A percentile compares a stretch with the other conserved stretches of the same genome.
phyloP scores from a whole-genome alignment of 2,329 filamentous ascomycete genomes.

The Arthroderma uncinatum region DNA sequence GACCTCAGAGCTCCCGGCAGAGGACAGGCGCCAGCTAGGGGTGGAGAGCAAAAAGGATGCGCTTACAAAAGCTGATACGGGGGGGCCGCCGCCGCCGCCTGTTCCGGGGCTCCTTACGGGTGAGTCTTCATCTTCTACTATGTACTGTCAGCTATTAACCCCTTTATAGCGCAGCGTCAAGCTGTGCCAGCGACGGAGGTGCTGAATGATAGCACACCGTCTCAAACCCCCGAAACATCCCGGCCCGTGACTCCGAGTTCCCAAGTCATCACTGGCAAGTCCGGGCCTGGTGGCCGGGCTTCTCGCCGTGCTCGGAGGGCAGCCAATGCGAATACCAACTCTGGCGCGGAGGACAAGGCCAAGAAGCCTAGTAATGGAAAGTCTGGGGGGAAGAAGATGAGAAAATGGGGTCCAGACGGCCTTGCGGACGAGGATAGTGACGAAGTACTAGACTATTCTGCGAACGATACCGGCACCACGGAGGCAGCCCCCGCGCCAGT shows the following conservation, averaged over 20 bases:
- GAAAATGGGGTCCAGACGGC: conserved; percentile 87
- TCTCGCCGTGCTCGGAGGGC: conserved; percentile 72
- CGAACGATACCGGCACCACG: conserved; percentile 38
- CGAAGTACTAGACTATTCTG: conserved; percentile 82
- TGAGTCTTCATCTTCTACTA: conserved; percentile 13
- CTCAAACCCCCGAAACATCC: conserved; percentile 62
- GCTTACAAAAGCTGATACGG: conserved; percentile 39
- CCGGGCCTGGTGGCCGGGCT: conserved; percentile 61
- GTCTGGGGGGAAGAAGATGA: conserved; percentile 64
- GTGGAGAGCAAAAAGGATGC: conserved; percentile 36
- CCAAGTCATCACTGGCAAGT: conserved; percentile 41
- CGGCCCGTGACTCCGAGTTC: conserved; percentile 63
- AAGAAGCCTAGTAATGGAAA: conserved; percentile 45
- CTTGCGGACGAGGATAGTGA: conserved; percentile 73
- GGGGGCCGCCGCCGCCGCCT: conserved; percentile 41
- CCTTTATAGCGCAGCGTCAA: conserved; percentile 31
- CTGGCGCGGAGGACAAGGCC: conserved; percentile 59
- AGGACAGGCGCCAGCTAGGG: conserved; percentile 35
- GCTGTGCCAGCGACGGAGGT: conserved; percentile 34
- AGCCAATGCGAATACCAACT: conserved; percentile 37
- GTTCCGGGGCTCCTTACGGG: conserved; percentile 43
- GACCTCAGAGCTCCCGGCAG: conserved; percentile 27
- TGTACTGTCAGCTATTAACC: neutral
- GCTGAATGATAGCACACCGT: conserved; percentile 59
- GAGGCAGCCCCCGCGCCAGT: conserved; percentile 47